Evolutionary conservation across 2,329 filamentous ascomycete genomes (phyloP), one percentile per base, ranked within the genome.

Genomic region (Ascochyta koolunga): DNA sequence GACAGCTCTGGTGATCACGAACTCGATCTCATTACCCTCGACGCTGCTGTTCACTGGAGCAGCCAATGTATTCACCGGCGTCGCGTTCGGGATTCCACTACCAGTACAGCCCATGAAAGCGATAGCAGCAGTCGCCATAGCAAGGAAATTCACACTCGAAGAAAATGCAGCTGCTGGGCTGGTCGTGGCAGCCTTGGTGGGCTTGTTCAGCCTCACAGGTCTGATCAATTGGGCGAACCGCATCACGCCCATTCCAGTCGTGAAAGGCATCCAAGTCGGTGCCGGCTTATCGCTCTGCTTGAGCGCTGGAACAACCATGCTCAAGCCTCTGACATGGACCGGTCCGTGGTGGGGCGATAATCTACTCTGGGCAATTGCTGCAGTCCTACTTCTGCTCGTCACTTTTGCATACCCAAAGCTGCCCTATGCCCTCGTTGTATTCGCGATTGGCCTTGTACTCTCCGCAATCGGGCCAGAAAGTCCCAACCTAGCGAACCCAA

Each of bases 221-320:
- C 76, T 95, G n/a, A 79, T 97, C 27, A 82, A 82, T 52, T 89
- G 86, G 82, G 86, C 91, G 45, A 87, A 89, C 8, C 77, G 80
- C n/a, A 80, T 87, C 13, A 89, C 96, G 8, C 93, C 93, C 0
- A 85, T 93, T 13, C 90, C 93, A 0, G 89, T 98, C 0, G 88
- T 98, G 47, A 96, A 96, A 71, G 93, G 93, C 25, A 97, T 98
- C 61, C 95, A 98, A 76, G 86, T 97, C 41, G 93, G 93, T 32
- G 93, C 93, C 4, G 93, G 93, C 1, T 79, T 98, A 41, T 91
- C 89, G 15, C 82, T 98, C 15, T 84, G 92, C 48, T 82, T 96
- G 52, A 89, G 90, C 11, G 90, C 91, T 7, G 91, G 90, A 3
- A 66, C 69, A 2, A 80, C 82, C 0, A 82, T 96, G 53, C 80